phyloP scores from a whole-genome alignment of 495 filamentous ascomycete species.

The Cenococcum geophilum region DNA sequence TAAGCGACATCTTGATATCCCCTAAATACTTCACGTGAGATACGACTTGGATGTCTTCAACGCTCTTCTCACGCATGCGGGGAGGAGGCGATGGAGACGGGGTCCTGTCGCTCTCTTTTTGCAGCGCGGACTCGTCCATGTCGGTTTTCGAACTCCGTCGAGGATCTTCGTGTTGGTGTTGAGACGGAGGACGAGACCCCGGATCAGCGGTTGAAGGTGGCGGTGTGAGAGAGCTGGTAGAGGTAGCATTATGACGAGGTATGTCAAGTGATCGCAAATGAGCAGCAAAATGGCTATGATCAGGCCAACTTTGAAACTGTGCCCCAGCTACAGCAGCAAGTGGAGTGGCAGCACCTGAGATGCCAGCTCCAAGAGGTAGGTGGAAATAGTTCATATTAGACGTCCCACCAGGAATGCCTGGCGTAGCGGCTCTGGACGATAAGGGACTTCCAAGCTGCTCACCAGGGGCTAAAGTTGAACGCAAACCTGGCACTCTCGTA shows the following conservation, averaged over 20 bases:
- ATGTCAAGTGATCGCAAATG: slow-evolving; percentile 19
- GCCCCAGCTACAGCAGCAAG: slow-evolving; percentile 77
- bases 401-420: slow-evolving; percentile 76
- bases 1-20: slow-evolving; percentile 76
- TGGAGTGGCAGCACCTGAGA: slow-evolving; percentile 82
- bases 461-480: slow-evolving; percentile 19
- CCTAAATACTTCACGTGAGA: slow-evolving; percentile 84
- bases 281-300: slow-evolving; percentile 20
- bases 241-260: slow-evolving; percentile 28
- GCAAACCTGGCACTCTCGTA: slow-evolving; percentile 25
- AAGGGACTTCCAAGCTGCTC: slow-evolving; percentile 41
- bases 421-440: slow-evolving; percentile 58
- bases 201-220: slow-evolving; percentile 34
- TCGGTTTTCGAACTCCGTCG: slow-evolving; percentile 18
- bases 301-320: slow-evolving; percentile 50
- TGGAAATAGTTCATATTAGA: slow-evolving; percentile 91
- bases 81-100: slow-evolving; percentile 29
- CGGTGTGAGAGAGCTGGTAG: slow-evolving; percentile 35
- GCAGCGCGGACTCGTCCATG: slow-evolving; percentile 12
- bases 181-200: slow-evolving; percentile 35
- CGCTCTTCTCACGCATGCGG: slow-evolving; percentile 33
- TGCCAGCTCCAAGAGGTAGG: slow-evolving; percentile 66
- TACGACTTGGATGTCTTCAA: slow-evolving; percentile 70
- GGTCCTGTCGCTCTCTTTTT: slow-evolving; percentile 13
- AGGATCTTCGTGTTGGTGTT: slow-evolving; percentile 26